Evolutionary conservation across 2,329 filamentous ascomycete species (phyloP), one percentile per base, ranked within the genome.

Genomic region (Fusarium vanettenii): DNA sequence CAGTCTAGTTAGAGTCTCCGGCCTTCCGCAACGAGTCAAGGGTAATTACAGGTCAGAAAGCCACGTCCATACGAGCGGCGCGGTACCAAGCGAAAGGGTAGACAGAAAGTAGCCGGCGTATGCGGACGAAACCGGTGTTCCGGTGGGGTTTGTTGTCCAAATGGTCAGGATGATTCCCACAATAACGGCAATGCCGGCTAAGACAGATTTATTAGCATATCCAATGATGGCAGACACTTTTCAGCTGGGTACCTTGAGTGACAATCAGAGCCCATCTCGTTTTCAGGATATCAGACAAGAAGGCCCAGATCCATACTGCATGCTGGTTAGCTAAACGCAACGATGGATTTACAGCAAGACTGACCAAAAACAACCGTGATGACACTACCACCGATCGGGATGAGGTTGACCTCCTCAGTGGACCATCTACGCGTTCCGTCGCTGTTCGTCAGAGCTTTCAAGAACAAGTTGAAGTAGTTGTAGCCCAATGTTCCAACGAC

Each of bases 241-340:
- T n/a, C 37, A 39, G 37, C 37, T n/a, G 9, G 16, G 8, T 70
- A 81, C 83, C 82, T 79, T 89, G 87, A 3, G 80, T 74, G 8
- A 89, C 80, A 33, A 89, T 86, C 7, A 89, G 80, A 0, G 83
- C 84, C 87, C 87, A 89, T 25, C 88, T 80, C 0, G 87, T 88
- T 41, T 83, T 82, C 2, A 89, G 73, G 10, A 84, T 76, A 76
- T 89, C 87, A 0, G 87, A 89, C 1, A 39, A 88, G 75, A 3
- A 88, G 82, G 1, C 87, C 87, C 87, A 89, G 14, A 88, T 82
- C 87, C 87, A 89, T 2, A 89, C 87, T 84, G 6, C 13, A 29
- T n/a, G 37, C 37, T 39, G 2, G 39, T 73, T 48, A 71, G 64
- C 25, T 18, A 6, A 39, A n/a, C 16, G 37, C 37, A 39, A 18